Evolutionary conservation across 2,329 filamentous ascomycete species (phyloP).

Genomic region (Alternaria sp.): DNA sequence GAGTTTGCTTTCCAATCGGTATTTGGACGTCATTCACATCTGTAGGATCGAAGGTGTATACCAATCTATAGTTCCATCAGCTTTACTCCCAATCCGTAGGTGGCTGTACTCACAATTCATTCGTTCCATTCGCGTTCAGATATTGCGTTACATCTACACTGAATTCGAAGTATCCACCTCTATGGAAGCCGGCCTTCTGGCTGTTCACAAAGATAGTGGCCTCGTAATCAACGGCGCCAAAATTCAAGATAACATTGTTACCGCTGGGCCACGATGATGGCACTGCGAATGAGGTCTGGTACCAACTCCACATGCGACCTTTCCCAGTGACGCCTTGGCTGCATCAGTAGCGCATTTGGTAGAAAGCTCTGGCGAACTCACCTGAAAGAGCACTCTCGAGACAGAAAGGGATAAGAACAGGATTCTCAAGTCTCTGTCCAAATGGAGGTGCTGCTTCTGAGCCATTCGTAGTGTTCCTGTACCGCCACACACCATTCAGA

Average conservation of each 20-base stretch:
- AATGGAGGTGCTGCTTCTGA: constrained; percentile 57
- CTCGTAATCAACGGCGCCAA: constrained; percentile 68
- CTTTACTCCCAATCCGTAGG: neutral
- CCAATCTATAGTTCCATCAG: constrained; percentile 56
- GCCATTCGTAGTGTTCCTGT: constrained; percentile 54
- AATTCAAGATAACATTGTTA: constrained; percentile 61
- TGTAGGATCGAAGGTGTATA: constrained; percentile 74
- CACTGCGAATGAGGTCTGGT: constrained; percentile 61
- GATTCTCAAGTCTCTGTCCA: constrained; percentile 52
- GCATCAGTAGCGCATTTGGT: constrained; percentile 52
- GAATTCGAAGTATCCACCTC: constrained; percentile 70
- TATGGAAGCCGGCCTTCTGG: constrained; percentile 60
- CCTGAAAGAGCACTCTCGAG: constrained; percentile 64
- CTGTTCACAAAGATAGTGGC: constrained; percentile 68
- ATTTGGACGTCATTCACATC: constrained; percentile 65
- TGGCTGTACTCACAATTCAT: constrained; percentile 60
- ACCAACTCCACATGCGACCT: constrained; percentile 57
- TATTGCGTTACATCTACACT: constrained; percentile 65
- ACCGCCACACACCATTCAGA: constrained; percentile 68
- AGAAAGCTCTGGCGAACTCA: constrained; percentile 23
- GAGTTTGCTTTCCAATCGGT: constrained; percentile 71
- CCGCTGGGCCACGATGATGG: constrained; percentile 57
- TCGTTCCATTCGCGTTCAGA: constrained; percentile 55
- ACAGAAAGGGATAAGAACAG: constrained; percentile 63
- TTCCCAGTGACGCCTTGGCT: constrained; percentile 53